Evolutionary conservation across 371 early-diverging fungal genomes (phyloP), one percentile per base, ranked within the genome.

Genomic region (Circinella minor): DNA sequence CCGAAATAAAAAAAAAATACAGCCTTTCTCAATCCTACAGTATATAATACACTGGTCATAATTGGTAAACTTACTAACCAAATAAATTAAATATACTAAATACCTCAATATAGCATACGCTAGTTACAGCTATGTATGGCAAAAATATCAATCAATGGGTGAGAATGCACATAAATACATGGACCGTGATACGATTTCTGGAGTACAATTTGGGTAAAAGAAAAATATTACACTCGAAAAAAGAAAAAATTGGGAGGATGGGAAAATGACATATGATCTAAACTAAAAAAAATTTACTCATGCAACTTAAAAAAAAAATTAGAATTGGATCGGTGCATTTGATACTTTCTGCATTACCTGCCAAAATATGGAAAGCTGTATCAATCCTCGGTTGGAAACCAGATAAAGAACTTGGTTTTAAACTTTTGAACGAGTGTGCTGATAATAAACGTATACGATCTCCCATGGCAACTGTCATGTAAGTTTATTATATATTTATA

Each of bases 281-380:
- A 51, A 51, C 51, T 5, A 51, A 51, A 14, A 51, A 51, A 27
- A 27, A 27, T 1, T 27, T 39, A 61, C 39, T 61, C 15, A 61
- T 1, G 11, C 71, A 17, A 73, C 69, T 54, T 13, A 15, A 61
- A 34, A 39, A 47, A 55, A 68, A 38, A 71, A n/a, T n/a, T 70
- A 88, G 90, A 4, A 81, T 88, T 63, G 90, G 88, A 48, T 78
- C 90, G 7, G 81, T 87, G 48, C 83, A 90, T 66, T 73, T 88
- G 7, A 83, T 90, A 2, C 70, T 90, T 38, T 86, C 89, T 1
- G 80, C 83, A 10, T 74, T 90, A 47, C 89, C 90, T 0, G 74
- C 80, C 64, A 90, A 90, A 64, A 77, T 88, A 36, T 77, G 86
- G 1, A 76, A 79, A 3, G 74, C 80, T 6, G 79, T 88, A 14